These are phyloP conservation scores for Ailanthus altissimus DNA, from an alignment of 345 rosid species.

Conservation along the genomic window DNA sequence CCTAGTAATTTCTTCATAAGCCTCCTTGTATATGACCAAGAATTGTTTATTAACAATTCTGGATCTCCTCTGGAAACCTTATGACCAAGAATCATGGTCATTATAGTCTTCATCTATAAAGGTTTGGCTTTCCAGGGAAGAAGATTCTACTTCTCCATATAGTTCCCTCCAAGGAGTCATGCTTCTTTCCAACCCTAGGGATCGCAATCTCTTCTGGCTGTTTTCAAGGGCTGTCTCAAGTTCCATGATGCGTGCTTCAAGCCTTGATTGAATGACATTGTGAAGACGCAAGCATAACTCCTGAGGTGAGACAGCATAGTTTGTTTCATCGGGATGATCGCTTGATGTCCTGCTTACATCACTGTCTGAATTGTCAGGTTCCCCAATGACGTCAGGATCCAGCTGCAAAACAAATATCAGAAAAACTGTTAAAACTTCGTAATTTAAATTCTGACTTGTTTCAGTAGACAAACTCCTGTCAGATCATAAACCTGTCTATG, in stretches of 20 bases:
- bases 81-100: not conserved
- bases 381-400: slow-evolving; percentile 15
- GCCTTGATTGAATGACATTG: slow-evolving; percentile 35
- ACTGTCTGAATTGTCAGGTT: slow-evolving; percentile 14
- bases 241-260: slow-evolving; percentile 29
- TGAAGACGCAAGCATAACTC: slow-evolving; percentile 44
- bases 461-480: not conserved
- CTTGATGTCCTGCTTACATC: slow-evolving; percentile 13
- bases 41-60: no score
- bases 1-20: not conserved
- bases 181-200: slow-evolving; percentile 14
- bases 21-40: slow-evolving; percentile 16
- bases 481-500: not conserved
- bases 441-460: not conserved
- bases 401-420: slow-evolving; percentile 3
- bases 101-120: not conserved
- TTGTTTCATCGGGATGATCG: slow-evolving; percentile 1
- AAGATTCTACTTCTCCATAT: slow-evolving; percentile 9
- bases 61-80: slow-evolving; percentile 5
- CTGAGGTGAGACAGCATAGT: slow-evolving; percentile 23
- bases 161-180: not conserved
- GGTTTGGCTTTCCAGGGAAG: slow-evolving; percentile 4
- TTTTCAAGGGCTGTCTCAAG: slow-evolving; percentile 36
- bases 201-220: slow-evolving; percentile 29
- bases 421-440: no score